A percentile compares a stretch with the other conserved stretches of the same genome.
Evolutionary conservation across 257 asterid species (phyloP).

Genomic region (Paulownia fortunei): DNA sequence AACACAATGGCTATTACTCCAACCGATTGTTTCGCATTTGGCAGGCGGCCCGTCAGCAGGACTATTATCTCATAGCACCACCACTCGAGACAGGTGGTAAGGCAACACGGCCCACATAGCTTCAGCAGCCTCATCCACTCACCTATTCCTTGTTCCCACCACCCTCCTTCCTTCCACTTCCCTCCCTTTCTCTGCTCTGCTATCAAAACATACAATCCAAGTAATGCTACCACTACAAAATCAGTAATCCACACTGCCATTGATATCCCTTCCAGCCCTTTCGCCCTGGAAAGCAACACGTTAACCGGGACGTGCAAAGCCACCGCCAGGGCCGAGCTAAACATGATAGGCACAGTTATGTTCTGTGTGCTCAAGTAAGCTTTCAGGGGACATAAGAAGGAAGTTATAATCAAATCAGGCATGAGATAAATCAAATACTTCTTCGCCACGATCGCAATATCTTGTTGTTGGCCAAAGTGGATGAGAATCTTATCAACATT

Average conservation of each 20-base stretch:
- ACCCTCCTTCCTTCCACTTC: slow-evolving; percentile 73
- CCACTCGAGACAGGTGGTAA: slow-evolving; percentile 93
- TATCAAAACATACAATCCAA: slow-evolving; percentile 48
- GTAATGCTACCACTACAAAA: slow-evolving; percentile 38
- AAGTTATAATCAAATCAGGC: slow-evolving; percentile 67
- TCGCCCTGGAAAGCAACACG: slow-evolving; percentile 51
- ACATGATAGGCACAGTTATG: slow-evolving; percentile 70
- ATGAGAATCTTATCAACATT: slow-evolving; percentile 69
- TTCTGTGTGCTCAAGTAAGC: slow-evolving; percentile 74
- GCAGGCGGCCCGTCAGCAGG: slow-evolving; percentile 70
- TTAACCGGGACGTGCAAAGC: slow-evolving; percentile 69
- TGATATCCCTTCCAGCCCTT: slow-evolving; percentile 72
- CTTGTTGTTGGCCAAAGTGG: slow-evolving; percentile 69
- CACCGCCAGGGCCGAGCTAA: slow-evolving; percentile 64
- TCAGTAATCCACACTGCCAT: slow-evolving; percentile 90
- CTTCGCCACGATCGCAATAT: slow-evolving; percentile 62
- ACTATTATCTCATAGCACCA: slow-evolving; percentile 90
- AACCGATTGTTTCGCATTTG: slow-evolving; percentile 52
- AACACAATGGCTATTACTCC: slow-evolving; percentile 76
- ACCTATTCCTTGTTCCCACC: slow-evolving; percentile 58
- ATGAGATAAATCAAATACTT: slow-evolving; percentile 61
- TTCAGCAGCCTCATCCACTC: slow-evolving; percentile 65
- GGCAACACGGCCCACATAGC: slow-evolving; percentile 76
- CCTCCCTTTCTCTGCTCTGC: slow-evolving; percentile 50
- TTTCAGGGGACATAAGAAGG: slow-evolving; percentile 74